These are phyloP conservation scores for Sutorius eximius DNA, from an alignment of 1,284 basidiomycete genomes.

Conservation along the genomic window DNA sequence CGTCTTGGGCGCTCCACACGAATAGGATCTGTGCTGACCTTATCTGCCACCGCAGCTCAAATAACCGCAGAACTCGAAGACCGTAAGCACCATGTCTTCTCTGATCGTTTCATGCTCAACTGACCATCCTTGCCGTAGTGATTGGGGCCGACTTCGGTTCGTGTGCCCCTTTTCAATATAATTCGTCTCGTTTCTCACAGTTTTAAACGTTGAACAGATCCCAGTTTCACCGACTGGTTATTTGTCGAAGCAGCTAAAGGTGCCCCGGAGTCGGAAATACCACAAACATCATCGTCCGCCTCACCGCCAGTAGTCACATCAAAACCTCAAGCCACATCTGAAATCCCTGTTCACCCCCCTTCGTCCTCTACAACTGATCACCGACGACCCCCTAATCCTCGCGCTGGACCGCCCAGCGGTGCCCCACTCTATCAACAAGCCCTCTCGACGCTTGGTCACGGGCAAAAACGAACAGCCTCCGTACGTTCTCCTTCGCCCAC, in stretches of 20 bases:
- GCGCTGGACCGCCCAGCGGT: constrained; percentile 35
- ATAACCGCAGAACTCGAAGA: constrained; percentile 81
- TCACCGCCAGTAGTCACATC: constrained; percentile 22
- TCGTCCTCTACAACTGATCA: constrained; percentile 37
- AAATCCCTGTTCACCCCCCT: constrained; percentile 27
- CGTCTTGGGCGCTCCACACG: not conserved
- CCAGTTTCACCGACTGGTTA: constrained; percentile 81
- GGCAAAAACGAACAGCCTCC: constrained; percentile 68
- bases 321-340: constrained; percentile 23
- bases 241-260: constrained; percentile 77
- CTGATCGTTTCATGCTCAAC: constrained; percentile 11
- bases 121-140: constrained; percentile 45
- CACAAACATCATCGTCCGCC: constrained; percentile 33
- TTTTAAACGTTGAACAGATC: constrained; percentile 45
- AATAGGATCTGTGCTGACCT: constrained; percentile 2
- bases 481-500: constrained; percentile 74
- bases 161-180: constrained; percentile 18
- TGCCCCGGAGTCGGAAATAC: constrained; percentile 47
- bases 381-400: constrained; percentile 45
- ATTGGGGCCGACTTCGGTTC: constrained; percentile 78
- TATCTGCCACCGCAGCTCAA: constrained; percentile 54
- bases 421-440: constrained; percentile 65
- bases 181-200: constrained; percentile 13
- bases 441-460: constrained; percentile 59
- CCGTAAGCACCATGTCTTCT: constrained; percentile 47